Evolutionary conservation across 2,329 filamentous ascomycete genomes (phyloP), one percentile per base, ranked within the genome.

Genomic region (Ilyonectria destructans): DNA sequence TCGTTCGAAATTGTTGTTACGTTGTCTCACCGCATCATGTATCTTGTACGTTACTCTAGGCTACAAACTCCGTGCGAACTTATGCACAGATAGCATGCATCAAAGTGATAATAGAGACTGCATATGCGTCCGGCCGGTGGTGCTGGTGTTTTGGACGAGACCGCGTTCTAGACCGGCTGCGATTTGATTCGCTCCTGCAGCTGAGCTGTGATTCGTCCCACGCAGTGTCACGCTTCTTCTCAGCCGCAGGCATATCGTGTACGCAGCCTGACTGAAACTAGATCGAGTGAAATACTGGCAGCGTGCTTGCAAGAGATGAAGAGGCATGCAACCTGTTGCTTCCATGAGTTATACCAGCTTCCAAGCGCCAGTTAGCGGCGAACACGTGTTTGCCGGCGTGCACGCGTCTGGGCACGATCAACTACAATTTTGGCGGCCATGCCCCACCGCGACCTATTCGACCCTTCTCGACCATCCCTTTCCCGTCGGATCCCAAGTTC

Each of bases 341-440:
- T 54, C 49, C 49, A 54, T 54, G 49, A 35, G 49, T 54, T 29
- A 54, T 35, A 21, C 49, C 17, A 33, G 49, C 49, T 54, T 54
- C 2, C 49, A n/a, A 21, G 49, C 3, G 49, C 49, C 26, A 54
- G 12, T 54, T 33, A 3, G 49, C 35, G 35, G 35, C 35, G 35
- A 40, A 40, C 17, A 40, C n/a, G n/a, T n/a, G n/a, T n/a, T n/a
- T n/a, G n/a, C n/a, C n/a, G n/a, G n/a, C n/a, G n/a, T n/a, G n/a
- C n/a, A n/a, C n/a, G n/a, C n/a, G n/a, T n/a, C n/a, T n/a, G n/a
- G n/a, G n/a, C n/a, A n/a, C n/a, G n/a, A n/a, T n/a, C n/a, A n/a
- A n/a, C 43, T n/a, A 15, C n/a, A n/a, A n/a, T n/a, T n/a, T n/a
- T n/a, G n/a, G n/a, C n/a, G n/a, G n/a, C n/a, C n/a, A n/a, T n/a